Evolutionary conservation across 164 flowering plant genomes (phyloP), one percentile per base, ranked within the genome.

Genomic region (Santalum album): DNA sequence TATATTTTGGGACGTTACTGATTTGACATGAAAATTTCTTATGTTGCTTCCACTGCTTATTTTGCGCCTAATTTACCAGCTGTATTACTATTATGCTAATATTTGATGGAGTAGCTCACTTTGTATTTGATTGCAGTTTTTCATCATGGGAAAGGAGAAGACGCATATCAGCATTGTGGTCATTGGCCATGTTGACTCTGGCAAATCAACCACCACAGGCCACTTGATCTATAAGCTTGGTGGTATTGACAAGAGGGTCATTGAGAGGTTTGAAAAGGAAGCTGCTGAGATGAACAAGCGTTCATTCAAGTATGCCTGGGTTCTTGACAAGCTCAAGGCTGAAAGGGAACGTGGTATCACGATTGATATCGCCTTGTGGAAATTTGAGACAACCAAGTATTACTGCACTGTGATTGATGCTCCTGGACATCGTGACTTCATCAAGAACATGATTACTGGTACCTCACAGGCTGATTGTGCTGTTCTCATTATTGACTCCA

Each of bases 201-300:
- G 67, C 7, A 63, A 63, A 36, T 63, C 67, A 12, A 63, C 67
- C 49, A 63, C 67, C 21, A 63, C 67, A 6, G 62, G 67, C 6
- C 67, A 79, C 75, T 68, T 84, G 64, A 84, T 84, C 72, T 82
- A 84, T 77, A 85, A 85, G 86, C 79, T 85, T 44, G 92, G 92
- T 27, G 92, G 88, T 39, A 83, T 85, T 42, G 66, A 63, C 57
- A 63, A 63, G 66, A 56, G 66, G 44, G 66, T 63, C 0, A 63
- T 63, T 49, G 91, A 84, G 62, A 82, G 88, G 63, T 84, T 84
- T 19, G 91, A 84, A 81, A 84, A 84, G 78, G 91, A 84, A 26
- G 91, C 91, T 63, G 91, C 91, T 69, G 91, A 84, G 75, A 84
- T 84, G 91, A 84, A 84, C 87, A 84, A 84, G 66, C 66, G 91